Evolutionary conservation across 805 yeast species (phyloP).

Genomic region (Lachancea sp.): DNA sequence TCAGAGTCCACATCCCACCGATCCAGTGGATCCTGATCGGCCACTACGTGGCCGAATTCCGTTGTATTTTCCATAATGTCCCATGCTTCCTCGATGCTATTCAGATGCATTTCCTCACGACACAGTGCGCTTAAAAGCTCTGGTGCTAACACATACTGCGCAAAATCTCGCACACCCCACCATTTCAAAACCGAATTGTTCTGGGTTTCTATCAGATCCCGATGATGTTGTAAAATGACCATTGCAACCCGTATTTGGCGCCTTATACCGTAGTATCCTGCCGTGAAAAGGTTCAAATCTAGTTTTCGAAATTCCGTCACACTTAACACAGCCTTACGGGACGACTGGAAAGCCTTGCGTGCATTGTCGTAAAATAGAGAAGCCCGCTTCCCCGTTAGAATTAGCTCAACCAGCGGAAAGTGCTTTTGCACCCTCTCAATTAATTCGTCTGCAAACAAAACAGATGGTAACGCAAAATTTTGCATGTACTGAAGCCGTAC

Average conservation of each 20-base stretch:
- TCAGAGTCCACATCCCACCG: constrained; percentile 21
- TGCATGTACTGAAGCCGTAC: constrained; percentile 1
- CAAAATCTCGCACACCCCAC: constrained; percentile 55
- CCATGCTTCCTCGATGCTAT: constrained; percentile 40
- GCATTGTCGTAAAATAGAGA: constrained; percentile 52
- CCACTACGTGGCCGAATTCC: constrained; percentile 40
- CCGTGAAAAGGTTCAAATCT: constrained; percentile 41
- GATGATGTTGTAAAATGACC: constrained; percentile 34
- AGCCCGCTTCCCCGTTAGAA: constrained; percentile 39
- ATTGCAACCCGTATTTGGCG: constrained; percentile 49
- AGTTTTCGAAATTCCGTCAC: constrained; percentile 41
- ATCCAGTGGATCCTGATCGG: constrained; percentile 28
- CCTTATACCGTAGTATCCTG: constrained; percentile 57
- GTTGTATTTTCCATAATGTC: constrained; percentile 40
- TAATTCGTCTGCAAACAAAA: constrained; percentile 30
- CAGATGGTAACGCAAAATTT: constrained; percentile 21
- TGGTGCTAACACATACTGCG: constrained; percentile 54
- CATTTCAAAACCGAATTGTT: constrained; percentile 45
- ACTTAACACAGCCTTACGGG: constrained; percentile 41
- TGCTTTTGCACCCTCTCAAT: constrained; percentile 28
- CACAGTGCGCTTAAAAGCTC: constrained; percentile 51
- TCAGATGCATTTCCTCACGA: constrained; percentile 38
- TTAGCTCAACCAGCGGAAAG: constrained; percentile 32
- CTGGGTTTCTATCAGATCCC: constrained; percentile 27
- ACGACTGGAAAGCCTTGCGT: constrained; percentile 33